Base-by-base conservation (phyloP, 2,329 filamentous ascomycete genomes). In the Emericellopsis atlantica region DNA sequence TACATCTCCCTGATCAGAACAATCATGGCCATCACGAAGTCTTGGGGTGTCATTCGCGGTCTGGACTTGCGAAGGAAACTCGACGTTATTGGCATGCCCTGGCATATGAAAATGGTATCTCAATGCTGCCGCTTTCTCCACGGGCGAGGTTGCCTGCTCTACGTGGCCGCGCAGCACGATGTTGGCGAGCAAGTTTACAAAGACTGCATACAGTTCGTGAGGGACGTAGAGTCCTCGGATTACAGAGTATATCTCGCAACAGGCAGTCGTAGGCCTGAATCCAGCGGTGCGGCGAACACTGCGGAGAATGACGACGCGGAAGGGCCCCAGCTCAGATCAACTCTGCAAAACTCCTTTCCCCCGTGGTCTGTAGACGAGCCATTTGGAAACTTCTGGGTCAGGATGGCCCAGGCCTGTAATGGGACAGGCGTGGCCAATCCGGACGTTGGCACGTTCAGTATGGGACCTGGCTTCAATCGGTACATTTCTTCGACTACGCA, bases 21-120 rank as follows among this genome's bases (percentile, higher is more conserved):
- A 2, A 69, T 76, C 39, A 62, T 79, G 47, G 72, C 72, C 15
- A 61, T 78, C 6, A 59, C 70, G 44, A 74, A 72, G 47, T 72
- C 74, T 39, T 78, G 74, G 65, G 66, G 63, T 1, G 69, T 78
- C 7, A 69, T 80, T 42, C 67, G 75, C 18, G 69, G 77, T 44
- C 65, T 67, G 23, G 75, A 80, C 46, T 56, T 79, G 41, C 70
- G 76, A 45, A 55, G 58, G 18, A 80, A 80, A 51, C 60, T 80
- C 23, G 74, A 72, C 5, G 65, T 78, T 14, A 51, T 68, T 3
- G 66, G 67, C n/a, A 65, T 67, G 48, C 62, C 62, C 16, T 76
- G 71, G 63, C 71, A 77, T 50, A 78, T 78, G 73, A 74, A 73
- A 48, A 69, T 71, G 6, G 56, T 76, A 33, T 70, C 75, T 7